A percentile compares a stretch with the other conserved stretches of the same genome.
phyloP scores from a whole-genome alignment of 257 asterid species.

The Solanum raphanifolium region DNA sequence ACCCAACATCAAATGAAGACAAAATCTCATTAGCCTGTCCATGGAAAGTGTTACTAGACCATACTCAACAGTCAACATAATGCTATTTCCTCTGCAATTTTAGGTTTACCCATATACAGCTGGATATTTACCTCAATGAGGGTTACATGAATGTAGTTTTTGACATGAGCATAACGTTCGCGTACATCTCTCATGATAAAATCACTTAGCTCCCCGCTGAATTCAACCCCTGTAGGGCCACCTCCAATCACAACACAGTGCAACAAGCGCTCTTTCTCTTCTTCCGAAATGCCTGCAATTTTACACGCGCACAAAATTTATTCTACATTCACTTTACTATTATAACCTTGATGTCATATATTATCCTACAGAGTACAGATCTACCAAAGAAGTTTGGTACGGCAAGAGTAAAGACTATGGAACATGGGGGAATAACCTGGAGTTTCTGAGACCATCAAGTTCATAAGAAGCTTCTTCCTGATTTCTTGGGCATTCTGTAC shows the following conservation, averaged over 20 bases:
- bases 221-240: slow-evolving; percentile 96
- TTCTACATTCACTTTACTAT: not conserved
- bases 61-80: not conserved
- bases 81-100: not conserved
- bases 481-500: slow-evolving; percentile 89
- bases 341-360: not conserved
- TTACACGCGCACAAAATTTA: not conserved
- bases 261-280: slow-evolving; percentile 72
- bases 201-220: slow-evolving; percentile 91
- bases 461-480: slow-evolving; percentile 76
- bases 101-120: not conserved
- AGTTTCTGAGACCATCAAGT: slow-evolving; percentile 79
- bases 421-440: slow-evolving; percentile 48
- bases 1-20: slow-evolving; percentile 79
- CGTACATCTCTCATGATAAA: slow-evolving; percentile 79
- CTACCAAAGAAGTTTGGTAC: not conserved
- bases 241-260: slow-evolving; percentile 94
- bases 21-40: slow-evolving; percentile 80
- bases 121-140: slow-evolving; percentile 66
- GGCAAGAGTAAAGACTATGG: not conserved
- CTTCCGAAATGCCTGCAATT: slow-evolving; percentile 64
- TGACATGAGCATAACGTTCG: slow-evolving; percentile 69
- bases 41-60: not conserved
- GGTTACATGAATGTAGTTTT: slow-evolving; percentile 78
- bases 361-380: not conserved